Evolutionary conservation across 768 basidiomycete species (phyloP).

Genomic region (Imleria badia): DNA sequence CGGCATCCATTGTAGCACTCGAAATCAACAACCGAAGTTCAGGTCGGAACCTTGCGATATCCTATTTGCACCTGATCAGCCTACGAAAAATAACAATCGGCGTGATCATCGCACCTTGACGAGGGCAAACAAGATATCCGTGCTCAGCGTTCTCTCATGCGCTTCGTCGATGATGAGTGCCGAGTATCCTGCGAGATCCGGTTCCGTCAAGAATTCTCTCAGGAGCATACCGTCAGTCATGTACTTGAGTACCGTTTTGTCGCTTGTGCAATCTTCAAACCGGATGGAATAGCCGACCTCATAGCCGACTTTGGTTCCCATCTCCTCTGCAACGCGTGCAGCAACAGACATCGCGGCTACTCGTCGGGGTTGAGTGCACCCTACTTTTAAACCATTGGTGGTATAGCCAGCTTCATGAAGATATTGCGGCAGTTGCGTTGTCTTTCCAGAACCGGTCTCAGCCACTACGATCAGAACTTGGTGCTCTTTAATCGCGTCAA

Average conservation of each 20-base stretch:
- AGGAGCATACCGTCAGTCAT: constrained; percentile 99
- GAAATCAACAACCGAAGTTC: constrained; percentile 93
- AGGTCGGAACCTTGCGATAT: constrained; percentile 94
- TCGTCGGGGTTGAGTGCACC: constrained; percentile 95
- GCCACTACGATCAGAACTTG: constrained; percentile 98
- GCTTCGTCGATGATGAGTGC: constrained; percentile 98
- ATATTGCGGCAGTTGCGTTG: constrained; percentile 97
- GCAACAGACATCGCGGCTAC: constrained; percentile 99
- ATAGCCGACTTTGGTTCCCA: constrained; percentile 95
- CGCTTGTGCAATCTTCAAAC: constrained; percentile 99
- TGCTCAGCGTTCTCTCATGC: constrained; percentile 95
- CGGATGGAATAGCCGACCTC: constrained; percentile 99
- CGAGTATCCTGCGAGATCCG: constrained; percentile 92
- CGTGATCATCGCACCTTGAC: constrained; percentile 77
- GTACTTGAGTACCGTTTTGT: constrained; percentile 98
- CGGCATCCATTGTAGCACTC: constrained; percentile 95
- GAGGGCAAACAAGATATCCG: constrained; percentile 97
- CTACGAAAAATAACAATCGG: constrained; percentile 10
- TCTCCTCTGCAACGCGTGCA: constrained; percentile 97
- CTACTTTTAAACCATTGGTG: constrained; percentile 76
- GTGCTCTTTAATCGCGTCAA: constrained; percentile 85
- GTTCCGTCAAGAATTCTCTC: constrained; percentile 96
- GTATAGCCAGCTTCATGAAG: constrained; percentile 98
- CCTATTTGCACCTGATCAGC: constrained; percentile 48
- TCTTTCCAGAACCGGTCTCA: constrained; percentile 98